Evolutionary conservation across 805 yeast genomes (phyloP), one percentile per base, ranked within the genome.

Genomic region (Crinitomyces ghanaensis): DNA sequence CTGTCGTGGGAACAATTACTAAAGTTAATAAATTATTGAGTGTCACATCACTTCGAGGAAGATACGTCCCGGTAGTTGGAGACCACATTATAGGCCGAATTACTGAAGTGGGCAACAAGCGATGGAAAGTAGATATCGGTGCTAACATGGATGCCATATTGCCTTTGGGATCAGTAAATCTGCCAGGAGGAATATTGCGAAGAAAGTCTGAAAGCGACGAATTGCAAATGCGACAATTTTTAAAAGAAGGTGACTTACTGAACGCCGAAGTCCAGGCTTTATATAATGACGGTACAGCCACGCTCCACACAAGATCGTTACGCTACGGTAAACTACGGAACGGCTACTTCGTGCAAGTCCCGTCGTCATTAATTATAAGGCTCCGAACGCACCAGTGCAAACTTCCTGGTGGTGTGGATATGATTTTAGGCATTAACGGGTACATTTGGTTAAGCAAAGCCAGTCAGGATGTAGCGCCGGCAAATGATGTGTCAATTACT

Each of bases 91-190:
- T 91, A 15, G 99, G 99, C 1, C 65, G 98, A 41, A 78, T 91
- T 44, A 77, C 91, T 2, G 97, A 91, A 48, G 96, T 88, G 4
- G 94, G 94, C 1, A 80, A 79, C 42, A 82, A 78, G 52, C 66
- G 97, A 47, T 91, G 99, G 98, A 84, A 79, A 52, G 97, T 91
- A 11, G 95, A 88, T 48, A 84, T 91, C 42, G 97, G 97, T 19
- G 83, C 84, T n/a, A 78, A 76, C 49, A 94, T 83, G 50, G 88
- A 85, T 52, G 97, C 96, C 0, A 77, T 83, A 0, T 60, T 91
- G 40, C 78, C 83, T 84, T 66, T 93, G 37, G 98, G 98, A 8
- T 83, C 95, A 1, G 95, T 91, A 14, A 91, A 91, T 55, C 66
- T 91, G 41, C 99, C 99, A 2, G 98, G 99, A 34, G 99, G 99